Percentiles rank a stretch among this genome's conserved stretches.
These are phyloP conservation scores for Capronia epimyces DNA, from an alignment of 2,329 filamentous ascomycete species.

Conservation along the genomic window DNA sequence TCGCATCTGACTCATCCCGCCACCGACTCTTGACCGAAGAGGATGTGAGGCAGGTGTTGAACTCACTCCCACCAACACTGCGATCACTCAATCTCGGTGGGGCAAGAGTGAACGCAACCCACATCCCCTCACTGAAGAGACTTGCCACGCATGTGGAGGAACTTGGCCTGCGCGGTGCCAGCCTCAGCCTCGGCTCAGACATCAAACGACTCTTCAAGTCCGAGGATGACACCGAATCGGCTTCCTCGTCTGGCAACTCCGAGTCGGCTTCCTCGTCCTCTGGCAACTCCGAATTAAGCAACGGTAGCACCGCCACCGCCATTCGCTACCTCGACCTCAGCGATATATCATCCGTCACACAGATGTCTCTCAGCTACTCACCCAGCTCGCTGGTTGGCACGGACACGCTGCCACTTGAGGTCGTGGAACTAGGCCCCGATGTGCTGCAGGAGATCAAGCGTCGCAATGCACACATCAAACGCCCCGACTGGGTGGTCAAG, in stretches of 20 bases:
- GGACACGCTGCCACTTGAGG: conserved; percentile 63
- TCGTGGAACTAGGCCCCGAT: conserved; percentile 68
- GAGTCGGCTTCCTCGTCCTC: too few species aligned
- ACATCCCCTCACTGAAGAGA: conserved; percentile 59
- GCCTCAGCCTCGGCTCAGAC: conserved; percentile 56
- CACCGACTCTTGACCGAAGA: conserved; percentile 64
- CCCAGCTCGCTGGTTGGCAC: conserved; percentile 54
- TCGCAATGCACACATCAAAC: conserved; percentile 46
- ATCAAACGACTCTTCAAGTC: conserved; percentile 56
- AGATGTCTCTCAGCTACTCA: conserved; percentile 54
- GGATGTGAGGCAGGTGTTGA: conserved; percentile 61
- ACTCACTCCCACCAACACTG: conserved; percentile 60
- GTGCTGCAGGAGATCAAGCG: conserved; percentile 60
- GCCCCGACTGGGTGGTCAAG: conserved; percentile 64
- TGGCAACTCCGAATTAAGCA: conserved; percentile 34
- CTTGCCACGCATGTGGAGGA: conserved; percentile 71
- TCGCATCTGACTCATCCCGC: conserved; percentile 65
- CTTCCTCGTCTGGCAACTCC: conserved; percentile 27
- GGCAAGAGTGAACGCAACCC: conserved; percentile 60
- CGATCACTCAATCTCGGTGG: conserved; percentile 72
- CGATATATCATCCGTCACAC: conserved; percentile 56
- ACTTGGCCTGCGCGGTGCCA: conserved; percentile 62
- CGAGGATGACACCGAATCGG: conserved; percentile 38
- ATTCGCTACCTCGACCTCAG: conserved; percentile 73
- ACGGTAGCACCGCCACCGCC: conserved; percentile 36